A percentile compares a stretch with the other conserved stretches of the same genome.
Evolutionary conservation across 1,284 basidiomycete genomes (phyloP).

Genomic region (Trametes versicolor): DNA sequence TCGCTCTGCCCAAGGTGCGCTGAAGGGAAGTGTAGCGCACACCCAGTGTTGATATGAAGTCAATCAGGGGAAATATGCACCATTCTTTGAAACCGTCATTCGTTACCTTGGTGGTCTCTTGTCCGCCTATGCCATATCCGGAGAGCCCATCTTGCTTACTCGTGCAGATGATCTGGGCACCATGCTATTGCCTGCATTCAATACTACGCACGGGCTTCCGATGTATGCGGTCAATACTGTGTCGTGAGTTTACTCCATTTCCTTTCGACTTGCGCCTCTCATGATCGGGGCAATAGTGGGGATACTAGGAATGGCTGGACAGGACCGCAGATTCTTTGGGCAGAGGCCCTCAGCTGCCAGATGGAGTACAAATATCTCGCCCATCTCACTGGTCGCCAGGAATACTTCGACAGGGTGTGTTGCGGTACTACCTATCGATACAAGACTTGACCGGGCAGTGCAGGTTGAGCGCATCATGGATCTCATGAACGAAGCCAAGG

Average conservation of each 20-base stretch:
- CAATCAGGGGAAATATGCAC: slow-evolving; percentile 70
- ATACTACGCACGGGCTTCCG: slow-evolving; percentile 58
- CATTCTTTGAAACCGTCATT: slow-evolving; percentile 82
- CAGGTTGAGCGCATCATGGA: slow-evolving; percentile 64
- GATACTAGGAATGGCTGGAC: slow-evolving; percentile 37
- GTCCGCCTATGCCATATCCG: slow-evolving; percentile 68
- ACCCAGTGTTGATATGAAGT: slow-evolving; percentile 47
- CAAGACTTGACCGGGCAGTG: background rate
- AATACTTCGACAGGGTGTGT: slow-evolving; percentile 59
- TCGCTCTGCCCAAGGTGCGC: slow-evolving; percentile 54
- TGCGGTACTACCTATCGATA: background rate
- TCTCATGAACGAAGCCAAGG: slow-evolving; percentile 54
- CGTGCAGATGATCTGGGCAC: slow-evolving; percentile 61
- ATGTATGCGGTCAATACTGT: slow-evolving; percentile 54
- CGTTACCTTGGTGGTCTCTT: slow-evolving; percentile 67
- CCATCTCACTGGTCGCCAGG: slow-evolving; percentile 62
- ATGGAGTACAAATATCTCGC: slow-evolving; percentile 74
- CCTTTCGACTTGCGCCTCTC: background rate
- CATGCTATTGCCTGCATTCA: slow-evolving; percentile 59
- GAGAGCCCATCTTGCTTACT: slow-evolving; percentile 55
- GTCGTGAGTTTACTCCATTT: slow-evolving; percentile 42
- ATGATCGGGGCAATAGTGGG: slow-evolving; percentile 19
- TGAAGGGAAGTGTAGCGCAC: background rate
- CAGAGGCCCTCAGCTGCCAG: slow-evolving; percentile 65
- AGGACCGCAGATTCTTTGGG: slow-evolving; percentile 39